Evolutionary conservation across 1,284 basidiomycete genomes (phyloP), one percentile per base, ranked within the genome.

Genomic region (Malassezia sp.): DNA sequence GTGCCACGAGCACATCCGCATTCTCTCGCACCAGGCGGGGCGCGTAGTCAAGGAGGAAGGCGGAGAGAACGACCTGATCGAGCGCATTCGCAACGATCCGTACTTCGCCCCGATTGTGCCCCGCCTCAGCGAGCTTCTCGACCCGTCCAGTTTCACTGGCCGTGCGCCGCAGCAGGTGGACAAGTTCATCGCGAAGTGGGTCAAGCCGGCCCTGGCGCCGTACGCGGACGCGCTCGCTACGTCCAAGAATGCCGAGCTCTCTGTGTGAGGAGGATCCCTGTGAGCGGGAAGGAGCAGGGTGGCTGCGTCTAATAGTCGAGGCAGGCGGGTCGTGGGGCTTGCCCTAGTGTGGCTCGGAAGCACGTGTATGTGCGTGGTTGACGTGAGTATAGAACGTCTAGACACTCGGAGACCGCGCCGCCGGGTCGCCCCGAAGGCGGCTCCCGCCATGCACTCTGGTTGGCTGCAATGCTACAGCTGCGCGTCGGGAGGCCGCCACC

Each of bases 1-100:
- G 71, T 89, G 88, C 29, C 91, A 97, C 72, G 93, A 96, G 74
- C 84, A 85, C 73, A 91, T 96, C 48, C 56, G 91, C 50, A 90
- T 95, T 41, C 77, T 96, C n/a, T 93, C 88, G 11, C 91, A 97
- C 72, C 82, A 96, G 72, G 93, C 93, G 0, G 90, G 81, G 0
- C 77, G 84, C 50, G 87, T 91, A 66, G 91, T 99, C 56, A 99
- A 97, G 74, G 79, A 90, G 56, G 80, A 91, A 57, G 93, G 93
- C 8, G 78, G 85, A 24, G 85, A 91, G 72, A 97, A 99, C 72
- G 91, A 99, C 73, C 76, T 99, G 35, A 93, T 99, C 66, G 83
- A 84, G 33, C 80, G 93, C 30, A 79, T 97, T 55, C 76, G 75
- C 57, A 72, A 73, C 43, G 81, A 84, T 61, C 57, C 76, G 40